Evolutionary conservation across 305 asterid species (phyloP).

Genomic region (Solanum hybrid): DNA sequence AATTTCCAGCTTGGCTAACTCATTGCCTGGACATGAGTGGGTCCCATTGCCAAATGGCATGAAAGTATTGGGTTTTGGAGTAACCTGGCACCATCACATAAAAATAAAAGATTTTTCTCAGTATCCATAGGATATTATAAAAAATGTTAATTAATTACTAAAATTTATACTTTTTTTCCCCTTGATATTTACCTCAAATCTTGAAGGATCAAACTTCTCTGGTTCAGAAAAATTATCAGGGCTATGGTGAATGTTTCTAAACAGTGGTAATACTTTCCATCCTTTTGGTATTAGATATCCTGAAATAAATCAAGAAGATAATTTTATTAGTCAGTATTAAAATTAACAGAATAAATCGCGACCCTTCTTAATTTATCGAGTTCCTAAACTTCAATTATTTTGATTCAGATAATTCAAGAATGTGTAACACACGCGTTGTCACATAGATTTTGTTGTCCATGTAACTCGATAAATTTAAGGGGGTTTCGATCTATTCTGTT

Average conservation of each 20-base stretch:
- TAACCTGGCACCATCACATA: slow-evolving; percentile 35
- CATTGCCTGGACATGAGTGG: slow-evolving; percentile 95
- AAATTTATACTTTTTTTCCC: not conserved
- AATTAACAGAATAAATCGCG: not conserved
- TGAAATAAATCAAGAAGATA: slow-evolving; percentile 13
- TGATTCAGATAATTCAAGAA: not conserved
- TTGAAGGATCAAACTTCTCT: slow-evolving; percentile 86
- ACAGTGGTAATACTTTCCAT: slow-evolving; percentile 89
- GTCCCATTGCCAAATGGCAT: slow-evolving; percentile 92
- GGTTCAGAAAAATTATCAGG: slow-evolving; percentile 86
- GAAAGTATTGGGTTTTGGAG: slow-evolving; percentile 78
- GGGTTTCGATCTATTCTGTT: not conserved
- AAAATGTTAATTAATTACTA: not conserved
- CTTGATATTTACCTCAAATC: slow-evolving; percentile 63
- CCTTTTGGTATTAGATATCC: slow-evolving; percentile 86
- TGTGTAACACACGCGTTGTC: not conserved
- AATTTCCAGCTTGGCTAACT: slow-evolving; percentile 84
- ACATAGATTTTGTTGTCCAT: not conserved
- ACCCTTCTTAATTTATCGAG: not conserved
- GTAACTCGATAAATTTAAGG: not conserved
- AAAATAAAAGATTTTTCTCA: not conserved
- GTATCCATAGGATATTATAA: not conserved
- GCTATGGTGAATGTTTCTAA: slow-evolving; percentile 84
- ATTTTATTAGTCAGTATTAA: not conserved
- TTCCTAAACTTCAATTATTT: not conserved